These are phyloP conservation scores for Casuarina equisetifolia DNA, from an alignment of 306 rosid species.

Conservation along the genomic window DNA sequence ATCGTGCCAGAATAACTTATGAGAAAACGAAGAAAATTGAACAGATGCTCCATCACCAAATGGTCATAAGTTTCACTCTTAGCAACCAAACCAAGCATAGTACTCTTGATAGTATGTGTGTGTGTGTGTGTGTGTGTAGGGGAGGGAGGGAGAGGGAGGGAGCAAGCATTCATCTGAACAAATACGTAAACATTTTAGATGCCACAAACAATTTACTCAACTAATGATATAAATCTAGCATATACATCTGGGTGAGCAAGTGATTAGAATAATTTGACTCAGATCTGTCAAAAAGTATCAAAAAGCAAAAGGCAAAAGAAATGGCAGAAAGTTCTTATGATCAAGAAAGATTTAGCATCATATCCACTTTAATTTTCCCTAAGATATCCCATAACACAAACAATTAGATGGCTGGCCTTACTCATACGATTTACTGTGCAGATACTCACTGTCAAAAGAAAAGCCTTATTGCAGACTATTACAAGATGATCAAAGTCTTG, in stretches of 20 bases:
- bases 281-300: neutral
- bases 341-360: neutral
- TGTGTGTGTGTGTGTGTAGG: neutral
- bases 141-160: neutral
- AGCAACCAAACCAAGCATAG: neutral
- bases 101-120: neutral
- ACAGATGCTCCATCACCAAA: neutral
- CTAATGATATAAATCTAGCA: neutral
- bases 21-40: neutral
- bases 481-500: neutral
- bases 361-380: neutral
- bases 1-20: neutral
- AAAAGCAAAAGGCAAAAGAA: neutral
- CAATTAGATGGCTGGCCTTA: neutral
- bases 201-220: neutral
- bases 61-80: neutral
- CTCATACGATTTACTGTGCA: neutral
- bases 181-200: neutral
- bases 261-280: slow-evolving; percentile 1
- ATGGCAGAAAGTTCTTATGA: neutral
- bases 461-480: neutral
- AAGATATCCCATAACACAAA: neutral
- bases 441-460: neutral
- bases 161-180: neutral
- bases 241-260: neutral